Evolutionary conservation across 139 green algal species (phyloP).

Genomic region (Closterium sp.): DNA sequence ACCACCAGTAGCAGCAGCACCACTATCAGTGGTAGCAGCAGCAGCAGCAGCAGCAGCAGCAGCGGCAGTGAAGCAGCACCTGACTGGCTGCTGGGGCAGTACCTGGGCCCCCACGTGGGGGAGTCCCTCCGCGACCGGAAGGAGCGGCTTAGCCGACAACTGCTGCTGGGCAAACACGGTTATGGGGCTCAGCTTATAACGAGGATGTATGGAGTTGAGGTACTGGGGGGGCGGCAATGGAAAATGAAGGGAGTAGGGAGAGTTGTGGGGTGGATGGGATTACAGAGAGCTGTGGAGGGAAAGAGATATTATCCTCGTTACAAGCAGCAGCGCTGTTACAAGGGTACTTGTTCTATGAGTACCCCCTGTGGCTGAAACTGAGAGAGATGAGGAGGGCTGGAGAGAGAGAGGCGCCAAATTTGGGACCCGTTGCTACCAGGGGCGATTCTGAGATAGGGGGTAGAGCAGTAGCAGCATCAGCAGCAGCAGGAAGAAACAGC

Average conservation of each 20-base stretch:
- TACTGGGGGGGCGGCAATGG: no score
- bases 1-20: background rate
- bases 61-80: background rate
- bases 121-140: conserved; percentile 24
- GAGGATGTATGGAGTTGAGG: conserved; percentile 2
- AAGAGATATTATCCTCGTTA: background rate
- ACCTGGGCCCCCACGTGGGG: conserved; percentile 26
- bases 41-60: background rate
- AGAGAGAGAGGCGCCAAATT: background rate
- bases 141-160: conserved; percentile 12
- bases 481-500: no score
- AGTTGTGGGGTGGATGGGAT: background rate
- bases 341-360: conserved; percentile 36
- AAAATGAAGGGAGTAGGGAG: background rate
- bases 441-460: background rate
- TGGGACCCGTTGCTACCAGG: background rate
- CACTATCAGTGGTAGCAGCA: background rate
- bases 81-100: background rate
- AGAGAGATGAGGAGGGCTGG: background rate
- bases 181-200: background rate
- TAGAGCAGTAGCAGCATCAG: background rate
- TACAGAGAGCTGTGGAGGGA: background rate
- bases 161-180: background rate
- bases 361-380: conserved; percentile 14
- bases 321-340: background rate